Evolutionary conservation across 176 grass and related monocot genomes (phyloP).

Genomic region (Carex pumila): DNA sequence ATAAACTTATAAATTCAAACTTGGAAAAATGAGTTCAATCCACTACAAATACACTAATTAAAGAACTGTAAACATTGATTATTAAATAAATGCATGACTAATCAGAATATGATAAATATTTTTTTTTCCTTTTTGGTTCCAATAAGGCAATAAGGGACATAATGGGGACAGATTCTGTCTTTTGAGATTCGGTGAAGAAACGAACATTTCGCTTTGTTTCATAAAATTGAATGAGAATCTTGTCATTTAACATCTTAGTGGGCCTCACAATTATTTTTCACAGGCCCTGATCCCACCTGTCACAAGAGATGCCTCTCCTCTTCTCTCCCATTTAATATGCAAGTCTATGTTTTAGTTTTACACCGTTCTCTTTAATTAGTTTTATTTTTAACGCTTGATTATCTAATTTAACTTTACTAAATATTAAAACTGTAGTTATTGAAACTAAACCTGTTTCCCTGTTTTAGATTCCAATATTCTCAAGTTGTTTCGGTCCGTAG

Average conservation of each 20-base stretch:
- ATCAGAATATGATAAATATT: background rate
- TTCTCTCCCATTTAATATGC: background rate
- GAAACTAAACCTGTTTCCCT: background rate
- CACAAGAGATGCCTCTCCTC: background rate
- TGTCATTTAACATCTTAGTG: slow-evolving; percentile 15
- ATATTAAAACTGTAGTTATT: background rate
- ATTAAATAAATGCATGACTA: background rate
- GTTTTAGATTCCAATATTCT: too few relatives aligned
- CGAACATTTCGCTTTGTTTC: slow-evolving; percentile 15
- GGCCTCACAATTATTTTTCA: slow-evolving; percentile 4
- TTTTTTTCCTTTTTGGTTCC: background rate
- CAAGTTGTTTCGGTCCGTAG: background rate
- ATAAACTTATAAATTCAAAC: too few relatives aligned
- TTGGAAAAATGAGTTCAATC: background rate
- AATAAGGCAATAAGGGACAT: background rate
- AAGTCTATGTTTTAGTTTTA: background rate
- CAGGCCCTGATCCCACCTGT: background rate
- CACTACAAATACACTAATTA: background rate
- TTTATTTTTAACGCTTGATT: background rate
- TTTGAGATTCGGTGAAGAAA: slow-evolving; percentile 23
- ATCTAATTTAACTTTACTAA: background rate
- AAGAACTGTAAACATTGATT: background rate
- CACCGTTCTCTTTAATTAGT: background rate
- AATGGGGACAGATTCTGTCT: slow-evolving; percentile 25
- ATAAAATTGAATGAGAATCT: slow-evolving; percentile 26